Percentiles rank a stretch among this genome's conserved stretches.
phyloP scores from a whole-genome alignment of 306 rosid species.

The Spatholobus suberectus region DNA sequence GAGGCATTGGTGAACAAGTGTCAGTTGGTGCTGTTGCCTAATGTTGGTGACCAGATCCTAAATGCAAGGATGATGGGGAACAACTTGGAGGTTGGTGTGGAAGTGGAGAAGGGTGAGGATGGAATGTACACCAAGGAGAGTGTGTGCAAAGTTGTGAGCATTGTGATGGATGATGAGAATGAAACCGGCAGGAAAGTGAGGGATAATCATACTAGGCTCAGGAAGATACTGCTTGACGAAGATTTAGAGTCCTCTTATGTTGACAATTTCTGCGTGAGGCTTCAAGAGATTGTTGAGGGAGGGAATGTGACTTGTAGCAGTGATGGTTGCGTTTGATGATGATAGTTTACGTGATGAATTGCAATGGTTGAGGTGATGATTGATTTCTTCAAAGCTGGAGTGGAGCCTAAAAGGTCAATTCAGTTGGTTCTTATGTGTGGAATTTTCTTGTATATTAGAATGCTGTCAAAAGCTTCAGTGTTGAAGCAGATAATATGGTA shows the following conservation, averaged over 20 bases:
- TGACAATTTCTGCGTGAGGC: slow-evolving; percentile 39
- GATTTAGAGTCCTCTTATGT: slow-evolving; percentile 41
- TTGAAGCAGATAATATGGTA: background rate
- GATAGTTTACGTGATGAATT: background rate
- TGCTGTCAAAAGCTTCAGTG: background rate
- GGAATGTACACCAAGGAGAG: slow-evolving; percentile 36
- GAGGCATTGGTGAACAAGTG: slow-evolving; percentile 46
- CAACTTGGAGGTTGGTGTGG: slow-evolving; percentile 50
- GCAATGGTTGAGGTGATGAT: background rate
- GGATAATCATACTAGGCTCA: slow-evolving; percentile 31
- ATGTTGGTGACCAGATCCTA: slow-evolving; percentile 36
- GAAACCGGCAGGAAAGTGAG: slow-evolving; percentile 39
- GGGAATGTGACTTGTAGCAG: background rate
- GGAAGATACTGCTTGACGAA: slow-evolving; percentile 38
- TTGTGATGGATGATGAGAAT: slow-evolving; percentile 45
- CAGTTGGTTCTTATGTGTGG: background rate
- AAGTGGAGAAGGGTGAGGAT: slow-evolving; percentile 47
- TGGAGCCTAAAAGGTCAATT: background rate
- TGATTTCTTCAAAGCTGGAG: background rate
- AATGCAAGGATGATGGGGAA: slow-evolving; percentile 46
- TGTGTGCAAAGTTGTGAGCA: slow-evolving; percentile 42
- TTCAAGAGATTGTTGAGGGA: slow-evolving; percentile 40
- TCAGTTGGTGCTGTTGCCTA: slow-evolving; percentile 43
- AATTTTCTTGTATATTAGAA: background rate
- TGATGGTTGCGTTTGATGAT: background rate